A percentile compares a stretch with the other conserved stretches of the same genome.
Evolutionary conservation across 2,329 filamentous ascomycete species (phyloP).

Genomic region (Pseudopithomyces chartarum): DNA sequence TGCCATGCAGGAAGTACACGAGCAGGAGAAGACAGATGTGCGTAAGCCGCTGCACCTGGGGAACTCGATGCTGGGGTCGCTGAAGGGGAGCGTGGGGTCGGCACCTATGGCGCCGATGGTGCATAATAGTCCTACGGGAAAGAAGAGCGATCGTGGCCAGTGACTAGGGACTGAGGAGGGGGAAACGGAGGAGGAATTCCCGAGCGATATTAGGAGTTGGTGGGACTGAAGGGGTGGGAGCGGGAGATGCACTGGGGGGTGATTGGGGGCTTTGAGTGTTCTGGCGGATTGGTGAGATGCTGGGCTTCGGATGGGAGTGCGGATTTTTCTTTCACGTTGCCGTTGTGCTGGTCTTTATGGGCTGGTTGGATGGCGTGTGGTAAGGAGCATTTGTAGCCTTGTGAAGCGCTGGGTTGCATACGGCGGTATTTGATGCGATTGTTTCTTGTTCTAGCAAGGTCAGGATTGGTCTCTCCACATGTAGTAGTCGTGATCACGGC

Average conservation of each 20-base stretch:
- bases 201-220: not conserved
- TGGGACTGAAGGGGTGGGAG: no score
- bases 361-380: not conserved
- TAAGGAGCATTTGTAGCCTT: not conserved
- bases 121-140: constrained; percentile 7
- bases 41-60: constrained; percentile 13
- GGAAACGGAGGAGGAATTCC: not conserved
- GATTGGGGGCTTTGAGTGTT: not conserved
- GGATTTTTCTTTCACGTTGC: not conserved
- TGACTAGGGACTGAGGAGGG: no score
- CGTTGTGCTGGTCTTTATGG: not conserved
- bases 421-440: not conserved
- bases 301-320: not conserved
- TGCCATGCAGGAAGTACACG: not conserved
- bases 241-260: no score
- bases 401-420: not conserved
- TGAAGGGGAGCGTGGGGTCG: constrained; percentile 10
- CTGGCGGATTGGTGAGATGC: not conserved
- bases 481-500: not conserved
- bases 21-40: not conserved
- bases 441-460: not conserved
- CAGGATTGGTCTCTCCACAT: not conserved
- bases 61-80: constrained; percentile 20
- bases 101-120: constrained; percentile 32
- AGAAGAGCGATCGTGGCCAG: constrained; percentile 12